Evolutionary conservation across 495 filamentous ascomycete genomes (phyloP).

Genomic region (Jackrogersella minutella): DNA sequence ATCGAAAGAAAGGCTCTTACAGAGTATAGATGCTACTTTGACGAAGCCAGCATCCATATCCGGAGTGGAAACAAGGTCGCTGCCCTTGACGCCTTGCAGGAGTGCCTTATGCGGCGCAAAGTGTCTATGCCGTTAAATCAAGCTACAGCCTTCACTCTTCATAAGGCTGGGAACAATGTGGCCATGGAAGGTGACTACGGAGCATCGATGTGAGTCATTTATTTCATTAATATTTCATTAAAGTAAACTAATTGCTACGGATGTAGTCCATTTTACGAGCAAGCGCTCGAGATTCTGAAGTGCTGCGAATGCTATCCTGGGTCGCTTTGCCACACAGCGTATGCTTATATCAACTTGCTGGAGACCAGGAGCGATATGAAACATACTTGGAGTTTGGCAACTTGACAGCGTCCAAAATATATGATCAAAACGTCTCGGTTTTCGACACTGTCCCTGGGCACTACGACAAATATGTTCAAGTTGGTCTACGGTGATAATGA

Average conservation of each 20-base stretch:
- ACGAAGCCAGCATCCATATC: neutral
- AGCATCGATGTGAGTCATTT: neutral
- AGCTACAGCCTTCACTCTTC: neutral
- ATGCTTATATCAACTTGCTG: neutral
- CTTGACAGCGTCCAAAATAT: neutral
- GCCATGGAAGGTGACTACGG: neutral
- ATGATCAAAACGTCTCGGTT: neutral
- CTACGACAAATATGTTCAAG: constrained; percentile 3
- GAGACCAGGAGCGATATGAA: neutral
- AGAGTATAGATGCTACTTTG: neutral
- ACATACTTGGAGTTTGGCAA: neutral
- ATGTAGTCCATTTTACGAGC: neutral
- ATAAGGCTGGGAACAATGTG: neutral
- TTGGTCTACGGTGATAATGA: neutral
- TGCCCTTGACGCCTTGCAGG: neutral
- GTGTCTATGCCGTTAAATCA: neutral
- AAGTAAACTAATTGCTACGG: neutral
- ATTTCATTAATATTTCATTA: neutral
- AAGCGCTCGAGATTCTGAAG: neutral
- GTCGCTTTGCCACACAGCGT: neutral
- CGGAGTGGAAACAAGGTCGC: neutral
- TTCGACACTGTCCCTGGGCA: neutral
- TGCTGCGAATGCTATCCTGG: constrained; percentile 4
- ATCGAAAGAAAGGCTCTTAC: neutral
- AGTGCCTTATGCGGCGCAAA: neutral